Evolutionary conservation across 345 rosid genomes (phyloP).

Genomic region (Eutrema japonicum): DNA sequence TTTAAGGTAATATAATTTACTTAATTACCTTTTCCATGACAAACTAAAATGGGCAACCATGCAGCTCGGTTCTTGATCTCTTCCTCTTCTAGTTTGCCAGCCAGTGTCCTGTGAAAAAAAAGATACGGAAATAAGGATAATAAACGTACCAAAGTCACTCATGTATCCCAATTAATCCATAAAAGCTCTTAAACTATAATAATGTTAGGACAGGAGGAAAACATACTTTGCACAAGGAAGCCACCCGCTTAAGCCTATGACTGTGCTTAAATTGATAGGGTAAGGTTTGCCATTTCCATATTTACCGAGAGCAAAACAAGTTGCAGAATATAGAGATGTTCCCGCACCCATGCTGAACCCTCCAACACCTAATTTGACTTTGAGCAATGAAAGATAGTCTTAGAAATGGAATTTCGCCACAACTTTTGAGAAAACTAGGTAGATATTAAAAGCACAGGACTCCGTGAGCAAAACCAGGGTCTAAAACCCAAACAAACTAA

Average conservation of each 20-base stretch:
- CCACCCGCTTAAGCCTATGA: conserved; percentile 97
- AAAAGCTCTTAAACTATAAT: neutral
- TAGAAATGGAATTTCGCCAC: conserved; percentile 19
- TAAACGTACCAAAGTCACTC: neutral
- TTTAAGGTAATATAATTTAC: neutral
- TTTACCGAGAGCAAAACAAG: conserved; percentile 70
- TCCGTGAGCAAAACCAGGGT: too few relatives aligned
- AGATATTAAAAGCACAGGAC: neutral
- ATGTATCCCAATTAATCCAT: neutral
- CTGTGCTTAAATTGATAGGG: conserved; percentile 75
- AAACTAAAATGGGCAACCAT: conserved; percentile 78
- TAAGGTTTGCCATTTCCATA: conserved; percentile 74
- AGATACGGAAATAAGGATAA: neutral
- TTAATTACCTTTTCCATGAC: conserved; percentile 81
- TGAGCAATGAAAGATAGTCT: conserved; percentile 33
- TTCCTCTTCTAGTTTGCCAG: conserved; percentile 55
- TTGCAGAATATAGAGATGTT: conserved; percentile 80
- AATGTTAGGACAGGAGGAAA: conserved; percentile 19
- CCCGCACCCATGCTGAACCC: conserved; percentile 99
- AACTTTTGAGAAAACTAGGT: neutral
- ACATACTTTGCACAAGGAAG: conserved; percentile 92
- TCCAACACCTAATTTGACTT: conserved; percentile 96
- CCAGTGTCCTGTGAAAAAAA: conserved; percentile 60
- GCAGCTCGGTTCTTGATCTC: conserved; percentile 69
- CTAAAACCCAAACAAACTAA: too few relatives aligned